Percentiles rank a stretch among this genome's conserved stretches.
These are phyloP conservation scores for Clonostachys rhizophaga DNA, from an alignment of 2,329 filamentous ascomycete genomes.

Conservation along the genomic window DNA sequence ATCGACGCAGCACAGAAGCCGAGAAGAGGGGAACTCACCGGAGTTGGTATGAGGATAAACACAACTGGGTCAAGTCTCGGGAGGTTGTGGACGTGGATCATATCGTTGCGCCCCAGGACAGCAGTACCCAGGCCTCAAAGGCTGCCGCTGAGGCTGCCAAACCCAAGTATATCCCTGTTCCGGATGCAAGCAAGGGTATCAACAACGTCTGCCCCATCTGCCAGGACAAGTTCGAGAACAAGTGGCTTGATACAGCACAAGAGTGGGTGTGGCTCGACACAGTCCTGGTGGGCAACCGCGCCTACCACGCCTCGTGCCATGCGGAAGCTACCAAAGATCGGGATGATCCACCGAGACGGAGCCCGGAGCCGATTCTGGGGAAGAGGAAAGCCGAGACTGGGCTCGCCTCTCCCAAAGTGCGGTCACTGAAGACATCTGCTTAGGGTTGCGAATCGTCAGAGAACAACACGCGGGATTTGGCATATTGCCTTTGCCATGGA, in stretches of 20 bases:
- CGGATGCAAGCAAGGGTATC: constrained; percentile 68
- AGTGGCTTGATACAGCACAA: constrained; percentile 88
- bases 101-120: constrained; percentile 22
- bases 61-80: constrained; percentile 87
- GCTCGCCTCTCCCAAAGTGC: constrained; percentile 27
- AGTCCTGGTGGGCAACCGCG: constrained; percentile 67
- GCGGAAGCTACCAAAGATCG: constrained; percentile 71
- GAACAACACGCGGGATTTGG: not conserved
- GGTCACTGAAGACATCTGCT: constrained; percentile 25
- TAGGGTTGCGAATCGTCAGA: constrained; percentile 6
- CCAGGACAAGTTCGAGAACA: constrained; percentile 89
- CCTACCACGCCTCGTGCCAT: constrained; percentile 89
- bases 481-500: too few species aligned
- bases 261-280: constrained; percentile 98
- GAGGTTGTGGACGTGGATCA: constrained; percentile 70
- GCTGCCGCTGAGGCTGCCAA: constrained; percentile 36
- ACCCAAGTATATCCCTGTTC: constrained; percentile 75
- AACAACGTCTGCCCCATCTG: constrained; percentile 88
- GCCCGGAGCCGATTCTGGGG: constrained; percentile 62
- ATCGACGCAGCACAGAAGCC: constrained; percentile 81
- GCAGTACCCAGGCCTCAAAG: constrained; percentile 23
- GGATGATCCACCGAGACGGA: constrained; percentile 36
- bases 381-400: constrained; percentile 72
- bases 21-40: constrained; percentile 84
- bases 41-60: constrained; percentile 90